A percentile compares a stretch with the other conserved stretches of the same genome.
These are phyloP conservation scores for Piromyces finnis DNA, from an alignment of 192 early-diverging fungal genomes.

Conservation along the genomic window DNA sequence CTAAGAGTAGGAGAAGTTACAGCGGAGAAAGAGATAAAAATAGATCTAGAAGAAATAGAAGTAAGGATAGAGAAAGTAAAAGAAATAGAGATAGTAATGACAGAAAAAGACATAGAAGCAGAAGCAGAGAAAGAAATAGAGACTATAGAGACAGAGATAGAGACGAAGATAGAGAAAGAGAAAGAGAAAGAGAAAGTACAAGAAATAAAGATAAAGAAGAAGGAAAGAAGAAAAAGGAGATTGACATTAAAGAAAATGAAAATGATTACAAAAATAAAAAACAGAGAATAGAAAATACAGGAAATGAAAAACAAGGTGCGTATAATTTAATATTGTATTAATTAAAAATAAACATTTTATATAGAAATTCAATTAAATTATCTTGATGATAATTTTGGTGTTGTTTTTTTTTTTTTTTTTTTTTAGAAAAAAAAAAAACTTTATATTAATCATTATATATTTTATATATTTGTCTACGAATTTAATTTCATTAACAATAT, in stretches of 20 bases:
- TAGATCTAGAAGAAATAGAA: background rate
- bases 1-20: background rate
- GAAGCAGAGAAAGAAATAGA: background rate
- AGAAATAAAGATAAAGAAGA: background rate
- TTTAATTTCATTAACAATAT: no score
- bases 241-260: background rate
- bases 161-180: background rate
- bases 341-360: no score
- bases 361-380: no score
- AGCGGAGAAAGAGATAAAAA: background rate
- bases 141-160: background rate
- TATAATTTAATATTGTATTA: no score
- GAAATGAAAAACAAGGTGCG: background rate
- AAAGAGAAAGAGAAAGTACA: background rate
- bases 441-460: no score
- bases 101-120: background rate
- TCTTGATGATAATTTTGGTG: no score
- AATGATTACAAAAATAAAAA: background rate
- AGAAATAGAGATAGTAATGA: background rate
- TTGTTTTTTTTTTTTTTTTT: no score
- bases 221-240: background rate
- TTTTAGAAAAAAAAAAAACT: no score
- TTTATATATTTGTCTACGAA: no score
- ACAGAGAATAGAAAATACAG: background rate
- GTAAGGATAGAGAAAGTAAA: background rate